These are phyloP conservation scores for Thuja plicata DNA, from an alignment of 83 land plant species.

Conservation along the genomic window DNA sequence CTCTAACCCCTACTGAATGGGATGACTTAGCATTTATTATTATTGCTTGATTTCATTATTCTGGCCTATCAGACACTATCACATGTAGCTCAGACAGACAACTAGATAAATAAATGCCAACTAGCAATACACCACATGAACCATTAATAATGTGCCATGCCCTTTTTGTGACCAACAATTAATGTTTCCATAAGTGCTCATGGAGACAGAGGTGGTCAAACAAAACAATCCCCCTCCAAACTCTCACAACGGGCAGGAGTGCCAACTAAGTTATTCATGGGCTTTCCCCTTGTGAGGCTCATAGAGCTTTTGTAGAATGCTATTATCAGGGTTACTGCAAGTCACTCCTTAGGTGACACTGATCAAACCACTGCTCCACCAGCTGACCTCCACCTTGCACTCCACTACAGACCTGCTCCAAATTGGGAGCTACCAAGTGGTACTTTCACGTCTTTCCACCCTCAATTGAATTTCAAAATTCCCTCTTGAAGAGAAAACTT, in stretches of 20 bases:
- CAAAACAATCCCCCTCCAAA: not conserved
- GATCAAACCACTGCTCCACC: too few species aligned
- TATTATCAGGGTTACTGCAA: not conserved
- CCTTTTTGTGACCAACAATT: not conserved
- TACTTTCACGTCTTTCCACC: too few species aligned
- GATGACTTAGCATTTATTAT: not conserved
- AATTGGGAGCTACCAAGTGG: too few species aligned
- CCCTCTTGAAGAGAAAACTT: too few species aligned
- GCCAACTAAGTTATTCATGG: not conserved
- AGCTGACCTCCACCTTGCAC: too few species aligned
- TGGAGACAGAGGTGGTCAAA: not conserved
- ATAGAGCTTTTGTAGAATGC: not conserved
- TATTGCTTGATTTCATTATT: too few species aligned
- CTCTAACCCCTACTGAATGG: not conserved
- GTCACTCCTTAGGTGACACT: not conserved
- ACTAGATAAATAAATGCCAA: too few species aligned
- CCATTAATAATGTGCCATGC: not conserved
- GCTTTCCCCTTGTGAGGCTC: not conserved
- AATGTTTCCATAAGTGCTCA: not conserved
- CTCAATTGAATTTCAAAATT: too few species aligned
- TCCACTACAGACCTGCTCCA: too few species aligned
- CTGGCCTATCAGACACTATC: not conserved
- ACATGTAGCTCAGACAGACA: not conserved
- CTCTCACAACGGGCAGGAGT: not conserved
- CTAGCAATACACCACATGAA: not conserved